phyloP scores from a whole-genome alignment of 768 basidiomycete genomes.

The Russula brevipes region DNA sequence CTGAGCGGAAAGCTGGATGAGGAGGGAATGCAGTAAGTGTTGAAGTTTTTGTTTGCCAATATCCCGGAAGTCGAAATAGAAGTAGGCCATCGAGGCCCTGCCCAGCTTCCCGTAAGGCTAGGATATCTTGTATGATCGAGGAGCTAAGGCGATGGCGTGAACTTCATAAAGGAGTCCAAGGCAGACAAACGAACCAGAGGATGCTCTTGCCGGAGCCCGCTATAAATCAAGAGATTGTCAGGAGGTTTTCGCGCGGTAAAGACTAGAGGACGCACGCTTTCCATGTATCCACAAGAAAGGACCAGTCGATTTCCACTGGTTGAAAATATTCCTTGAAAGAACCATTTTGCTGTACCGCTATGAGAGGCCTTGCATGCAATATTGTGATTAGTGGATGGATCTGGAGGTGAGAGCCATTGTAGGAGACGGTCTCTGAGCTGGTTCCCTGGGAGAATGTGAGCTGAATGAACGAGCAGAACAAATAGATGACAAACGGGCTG shows the following conservation, averaged over 20 bases:
- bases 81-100: neutral
- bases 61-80: no score
- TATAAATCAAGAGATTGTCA: neutral
- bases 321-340: neutral
- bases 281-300: neutral
- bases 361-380: neutral
- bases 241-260: no score
- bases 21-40: no score
- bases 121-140: neutral
- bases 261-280: neutral
- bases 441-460: neutral
- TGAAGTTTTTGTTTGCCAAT: no score
- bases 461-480: neutral
- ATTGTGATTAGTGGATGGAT: neutral
- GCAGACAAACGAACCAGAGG: neutral
- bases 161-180: no score
- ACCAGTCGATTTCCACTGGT: neutral
- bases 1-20: neutral
- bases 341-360: neutral
- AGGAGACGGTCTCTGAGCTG: neutral
- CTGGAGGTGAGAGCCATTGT: neutral
- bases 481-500: neutral
- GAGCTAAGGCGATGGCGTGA: neutral
- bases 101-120: neutral
- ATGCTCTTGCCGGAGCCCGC: constrained; percentile 1